These are phyloP conservation scores for Dendrobium nobile DNA, from an alignment of 106 monocot genomes.

Conservation along the genomic window DNA sequence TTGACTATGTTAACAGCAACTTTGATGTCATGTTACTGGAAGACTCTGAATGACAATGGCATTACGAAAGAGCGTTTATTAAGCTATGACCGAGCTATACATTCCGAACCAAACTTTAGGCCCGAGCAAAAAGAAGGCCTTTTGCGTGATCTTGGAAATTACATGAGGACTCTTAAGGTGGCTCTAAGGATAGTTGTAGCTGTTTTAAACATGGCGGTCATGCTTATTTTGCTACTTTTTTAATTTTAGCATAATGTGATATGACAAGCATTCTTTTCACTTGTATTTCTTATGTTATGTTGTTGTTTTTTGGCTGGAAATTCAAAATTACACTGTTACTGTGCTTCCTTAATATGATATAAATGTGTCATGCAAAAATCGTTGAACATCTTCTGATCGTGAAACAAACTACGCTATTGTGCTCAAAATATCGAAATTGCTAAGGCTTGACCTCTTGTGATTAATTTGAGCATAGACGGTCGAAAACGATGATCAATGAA, in stretches of 20 bases:
- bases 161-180: conserved; percentile 93
- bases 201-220: not conserved
- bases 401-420: too few species aligned
- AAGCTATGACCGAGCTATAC: conserved; percentile 95
- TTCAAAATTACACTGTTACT: not conserved
- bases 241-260: not conserved
- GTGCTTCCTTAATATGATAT: not conserved
- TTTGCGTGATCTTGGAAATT: conserved; percentile 82
- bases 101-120: conserved; percentile 81
- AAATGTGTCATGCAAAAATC: not conserved
- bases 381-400: too few species aligned
- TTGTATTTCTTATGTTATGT: not conserved
- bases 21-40: conserved; percentile 88
- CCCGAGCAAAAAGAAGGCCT: conserved; percentile 83
- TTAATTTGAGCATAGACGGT: too few species aligned
- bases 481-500: too few species aligned
- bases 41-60: conserved; percentile 67
- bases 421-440: too few species aligned
- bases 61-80: conserved; percentile 85
- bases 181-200: not conserved
- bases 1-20: conserved; percentile 76
- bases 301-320: not conserved
- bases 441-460: too few species aligned
- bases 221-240: not conserved
- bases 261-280: not conserved